These are phyloP conservation scores for Aspergillus amoenus DNA, from an alignment of 2,329 filamentous ascomycete species.

Conservation along the genomic window DNA sequence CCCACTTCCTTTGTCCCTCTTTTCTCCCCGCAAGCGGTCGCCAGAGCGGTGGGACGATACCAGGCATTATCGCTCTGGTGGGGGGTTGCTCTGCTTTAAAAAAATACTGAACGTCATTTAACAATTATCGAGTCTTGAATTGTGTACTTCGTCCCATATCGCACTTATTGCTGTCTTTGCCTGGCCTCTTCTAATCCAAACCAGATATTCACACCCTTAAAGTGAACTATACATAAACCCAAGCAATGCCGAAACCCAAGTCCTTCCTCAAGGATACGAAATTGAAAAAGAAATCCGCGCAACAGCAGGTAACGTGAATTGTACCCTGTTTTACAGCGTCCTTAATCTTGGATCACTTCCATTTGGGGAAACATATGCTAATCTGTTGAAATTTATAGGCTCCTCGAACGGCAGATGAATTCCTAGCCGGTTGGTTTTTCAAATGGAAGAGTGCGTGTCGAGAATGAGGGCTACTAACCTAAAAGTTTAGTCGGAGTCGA, in stretches of 20 bases:
- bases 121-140: neutral
- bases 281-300: constrained; percentile 41
- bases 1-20: neutral
- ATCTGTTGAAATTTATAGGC: constrained; percentile 34
- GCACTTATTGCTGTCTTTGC: neutral
- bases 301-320: constrained; percentile 35
- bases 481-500: constrained; percentile 58
- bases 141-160: neutral
- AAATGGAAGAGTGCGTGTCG: neutral
- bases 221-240: neutral
- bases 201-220: neutral
- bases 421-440: constrained; percentile 54
- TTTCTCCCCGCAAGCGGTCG: neutral
- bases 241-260: constrained; percentile 42
- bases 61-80: neutral
- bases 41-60: neutral
- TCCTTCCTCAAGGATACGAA: constrained; percentile 43
- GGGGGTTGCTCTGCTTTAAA: neutral
- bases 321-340: too few relatives aligned
- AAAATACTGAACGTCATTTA: neutral
- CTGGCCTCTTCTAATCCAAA: neutral
- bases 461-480: neutral
- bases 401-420: constrained; percentile 66
- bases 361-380: neutral
- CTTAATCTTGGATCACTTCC: neutral